A percentile compares a stretch with the other conserved stretches of the same genome.
Conservation (phyloP, 495 filamentous ascomycete species). For the Hypoxylon perforatum region DNA sequence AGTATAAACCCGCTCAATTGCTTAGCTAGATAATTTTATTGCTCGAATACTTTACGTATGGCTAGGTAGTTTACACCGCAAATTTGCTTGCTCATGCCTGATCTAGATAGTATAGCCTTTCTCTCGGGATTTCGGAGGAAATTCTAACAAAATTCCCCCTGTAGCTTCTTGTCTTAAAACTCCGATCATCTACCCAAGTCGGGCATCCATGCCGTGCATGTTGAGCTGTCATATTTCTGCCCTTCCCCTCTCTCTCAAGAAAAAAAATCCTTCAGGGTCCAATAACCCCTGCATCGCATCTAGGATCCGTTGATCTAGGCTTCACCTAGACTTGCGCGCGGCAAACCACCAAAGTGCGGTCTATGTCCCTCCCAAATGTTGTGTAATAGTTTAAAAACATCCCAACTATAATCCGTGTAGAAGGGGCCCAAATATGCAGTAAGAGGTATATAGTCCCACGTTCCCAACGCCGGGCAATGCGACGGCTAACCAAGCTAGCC, state of each 20-base stretch:
- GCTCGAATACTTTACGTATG: not conserved
- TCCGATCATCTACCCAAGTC: conserved; percentile 20
- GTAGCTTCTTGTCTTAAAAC: not conserved
- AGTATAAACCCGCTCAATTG: not conserved
- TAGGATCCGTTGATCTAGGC: conserved; percentile 12
- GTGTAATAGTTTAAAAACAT: conserved; percentile 5
- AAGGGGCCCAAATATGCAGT: conserved; percentile 16
- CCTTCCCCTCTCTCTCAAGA: too few relatives aligned
- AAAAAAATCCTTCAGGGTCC: conserved; percentile 3
- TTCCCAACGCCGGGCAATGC: conserved; percentile 37
- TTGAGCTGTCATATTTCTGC: conserved; percentile 19
- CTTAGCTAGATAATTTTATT: not conserved
- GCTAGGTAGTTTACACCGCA: conserved; percentile 19
- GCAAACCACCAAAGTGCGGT: conserved; percentile 5
- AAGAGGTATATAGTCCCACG: conserved; percentile 9
- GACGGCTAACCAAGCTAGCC: conserved; percentile 24
- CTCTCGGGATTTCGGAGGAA: not conserved
- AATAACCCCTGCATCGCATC: conserved; percentile 23
- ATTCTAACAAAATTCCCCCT: conserved; percentile 12
- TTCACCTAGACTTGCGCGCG: conserved; percentile 17
- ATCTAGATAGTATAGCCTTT: conserved; percentile 17
- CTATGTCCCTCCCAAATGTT: not conserved
- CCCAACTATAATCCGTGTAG: conserved; percentile 11
- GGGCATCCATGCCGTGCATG: conserved; percentile 37
- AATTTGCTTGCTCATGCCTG: conserved; percentile 22